A percentile compares a stretch with the other conserved stretches of the same genome.
Evolutionary conservation across 306 rosid genomes (phyloP).

Genomic region (peach (Prunus persica)): Prunus_persica_NCBIv2 NC_034009.1:5807001-5807500

Average conservation of each 20-base stretch:
- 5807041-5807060: slow-evolving; percentile 79
- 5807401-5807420: not conserved
- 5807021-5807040: slow-evolving; percentile 83
- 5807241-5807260: not conserved
- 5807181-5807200: not conserved
- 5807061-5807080: slow-evolving; percentile 61
- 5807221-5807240: not conserved
- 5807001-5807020: slow-evolving; percentile 66
- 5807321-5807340: not conserved
- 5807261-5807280: not conserved
- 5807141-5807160: slow-evolving; percentile 92
- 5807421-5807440: not conserved
- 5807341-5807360: not conserved
- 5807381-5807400: not conserved
- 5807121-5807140: slow-evolving; percentile 70
- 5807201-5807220: not conserved
- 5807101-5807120: slow-evolving; percentile 70
- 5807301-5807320: not conserved
- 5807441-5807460: not conserved
- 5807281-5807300: not conserved
- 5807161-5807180: not conserved
- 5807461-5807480: not conserved
- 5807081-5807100: slow-evolving; percentile 44
- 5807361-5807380: not conserved
- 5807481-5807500: not conserved